These are phyloP conservation scores for Pseudocercospora ulei DNA, from an alignment of 2,329 filamentous ascomycete species.

Conservation along the genomic window DNA sequence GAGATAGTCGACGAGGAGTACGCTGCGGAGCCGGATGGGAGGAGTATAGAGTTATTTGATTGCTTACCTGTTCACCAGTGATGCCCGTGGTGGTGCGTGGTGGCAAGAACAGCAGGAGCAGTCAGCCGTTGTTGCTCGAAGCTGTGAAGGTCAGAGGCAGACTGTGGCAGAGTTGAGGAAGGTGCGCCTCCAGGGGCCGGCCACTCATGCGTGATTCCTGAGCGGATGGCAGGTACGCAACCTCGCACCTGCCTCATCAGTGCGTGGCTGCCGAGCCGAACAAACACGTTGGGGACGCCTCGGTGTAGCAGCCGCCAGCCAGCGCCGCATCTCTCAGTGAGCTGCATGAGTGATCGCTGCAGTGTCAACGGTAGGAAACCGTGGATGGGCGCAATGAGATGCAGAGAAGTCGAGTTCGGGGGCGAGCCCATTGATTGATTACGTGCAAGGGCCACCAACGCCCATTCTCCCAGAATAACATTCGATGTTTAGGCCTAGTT, in stretches of 20 bases:
- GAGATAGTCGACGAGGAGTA: conserved; percentile 5
- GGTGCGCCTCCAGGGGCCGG: too few species aligned
- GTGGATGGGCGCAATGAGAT: too few species aligned
- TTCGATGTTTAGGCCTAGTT: too few species aligned
- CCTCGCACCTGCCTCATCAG: conserved; percentile 1
- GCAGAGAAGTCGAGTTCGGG: too few species aligned
- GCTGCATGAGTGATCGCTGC: conserved; percentile 1
- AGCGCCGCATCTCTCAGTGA: neutral
- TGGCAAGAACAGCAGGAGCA: neutral
- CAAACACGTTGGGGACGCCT: neutral
- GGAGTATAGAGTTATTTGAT: neutral
- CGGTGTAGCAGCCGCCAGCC: neutral
- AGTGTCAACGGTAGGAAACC: conserved; percentile 1
- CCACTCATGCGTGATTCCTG: too few species aligned
- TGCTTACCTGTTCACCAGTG: conserved; percentile 6
- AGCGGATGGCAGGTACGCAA: too few species aligned
- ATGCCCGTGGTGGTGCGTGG: neutral
- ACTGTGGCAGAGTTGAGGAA: too few species aligned
- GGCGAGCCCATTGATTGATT: too few species aligned
- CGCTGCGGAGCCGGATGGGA: neutral
- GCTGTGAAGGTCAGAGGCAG: too few species aligned
- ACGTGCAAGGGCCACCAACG: too few species aligned
- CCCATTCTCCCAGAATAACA: too few species aligned
- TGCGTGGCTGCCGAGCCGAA: conserved; percentile 4
- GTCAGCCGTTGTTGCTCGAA: conserved; percentile 1